phyloP scores from a whole-genome alignment of 805 yeast species.

The Lipomyces mesembrius region DNA sequence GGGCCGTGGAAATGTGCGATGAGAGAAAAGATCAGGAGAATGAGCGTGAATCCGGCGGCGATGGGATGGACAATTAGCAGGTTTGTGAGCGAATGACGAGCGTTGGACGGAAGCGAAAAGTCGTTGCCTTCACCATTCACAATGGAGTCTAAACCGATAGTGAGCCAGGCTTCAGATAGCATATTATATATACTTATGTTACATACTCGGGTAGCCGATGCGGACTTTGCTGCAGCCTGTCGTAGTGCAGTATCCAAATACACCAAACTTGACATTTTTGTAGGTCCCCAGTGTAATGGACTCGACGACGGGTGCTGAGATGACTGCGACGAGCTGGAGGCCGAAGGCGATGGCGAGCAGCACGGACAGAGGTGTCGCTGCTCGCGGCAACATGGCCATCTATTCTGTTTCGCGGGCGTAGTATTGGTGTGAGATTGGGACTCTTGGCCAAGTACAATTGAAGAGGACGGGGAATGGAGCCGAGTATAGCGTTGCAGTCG shows the following conservation, averaged over 20 bases:
- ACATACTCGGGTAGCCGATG: constrained; percentile 51
- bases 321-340: constrained; percentile 61
- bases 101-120: constrained; percentile 61
- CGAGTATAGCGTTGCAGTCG: too few relatives aligned
- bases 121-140: constrained; percentile 47
- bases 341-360: constrained; percentile 57
- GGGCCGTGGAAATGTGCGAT: constrained; percentile 50
- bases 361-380: constrained; percentile 39
- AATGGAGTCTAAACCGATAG: constrained; percentile 22
- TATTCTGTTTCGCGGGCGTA: background rate
- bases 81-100: constrained; percentile 62
- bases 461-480: background rate
- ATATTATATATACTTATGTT: background rate
- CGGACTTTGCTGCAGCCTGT: constrained; percentile 49
- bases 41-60: constrained; percentile 58
- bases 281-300: constrained; percentile 56
- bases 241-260: constrained; percentile 65
- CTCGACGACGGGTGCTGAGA: constrained; percentile 64
- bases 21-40: constrained; percentile 52
- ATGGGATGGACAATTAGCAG: constrained; percentile 71
- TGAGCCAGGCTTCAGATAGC: constrained; percentile 4
- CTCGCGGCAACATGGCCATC: constrained; percentile 29
- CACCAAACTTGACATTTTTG: constrained; percentile 62
- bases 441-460: background rate
- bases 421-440: background rate